Percentiles rank a stretch among this genome's conserved stretches.
phyloP scores from a whole-genome alignment of 2,329 filamentous ascomycete species.

The Aspergillus aculeatus region DNA sequence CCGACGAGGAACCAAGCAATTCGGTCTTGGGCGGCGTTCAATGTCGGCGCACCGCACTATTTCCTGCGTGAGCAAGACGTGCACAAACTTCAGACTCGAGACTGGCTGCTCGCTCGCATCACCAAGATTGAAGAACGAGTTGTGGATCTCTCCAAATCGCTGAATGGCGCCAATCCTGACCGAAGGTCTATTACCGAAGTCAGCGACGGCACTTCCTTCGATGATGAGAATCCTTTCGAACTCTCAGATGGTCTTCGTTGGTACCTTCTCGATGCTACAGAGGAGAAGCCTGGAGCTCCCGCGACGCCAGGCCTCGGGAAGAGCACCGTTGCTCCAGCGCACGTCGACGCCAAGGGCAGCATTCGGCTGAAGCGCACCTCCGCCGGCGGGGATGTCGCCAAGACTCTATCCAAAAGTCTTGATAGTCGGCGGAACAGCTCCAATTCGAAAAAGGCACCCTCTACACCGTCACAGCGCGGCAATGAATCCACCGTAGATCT shows the following conservation, averaged over 20 bases:
- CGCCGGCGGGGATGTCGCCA: conserved; percentile 70
- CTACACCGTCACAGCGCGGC: conserved; percentile 30
- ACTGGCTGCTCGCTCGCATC: conserved; percentile 97
- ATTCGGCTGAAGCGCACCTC: conserved; percentile 51
- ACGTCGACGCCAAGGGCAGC: conserved; percentile 79
- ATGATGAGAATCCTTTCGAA: conserved; percentile 96
- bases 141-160: conserved; percentile 82
- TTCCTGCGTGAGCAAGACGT: conserved; percentile 91
- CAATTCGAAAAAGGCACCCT: conserved; percentile 70
- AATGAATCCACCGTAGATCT: conserved; percentile 39
- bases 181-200: conserved; percentile 47
- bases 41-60: conserved; percentile 94
- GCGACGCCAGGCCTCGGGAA: conserved; percentile 90
- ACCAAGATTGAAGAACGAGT: conserved; percentile 87
- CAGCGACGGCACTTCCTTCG: conserved; percentile 59
- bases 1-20: conserved; percentile 93
- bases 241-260: conserved; percentile 91
- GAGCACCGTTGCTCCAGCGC: conserved; percentile 83
- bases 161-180: conserved; percentile 58
- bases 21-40: conserved; percentile 97
- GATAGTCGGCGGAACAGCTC: conserved; percentile 89
- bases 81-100: conserved; percentile 77
- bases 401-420: conserved; percentile 79
- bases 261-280: conserved; percentile 91
- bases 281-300: conserved; percentile 89